A percentile compares a stretch with the other conserved stretches of the same genome.
Evolutionary conservation across 371 early-diverging fungal genomes (phyloP).

Genomic region (Mucor sp.): DNA sequence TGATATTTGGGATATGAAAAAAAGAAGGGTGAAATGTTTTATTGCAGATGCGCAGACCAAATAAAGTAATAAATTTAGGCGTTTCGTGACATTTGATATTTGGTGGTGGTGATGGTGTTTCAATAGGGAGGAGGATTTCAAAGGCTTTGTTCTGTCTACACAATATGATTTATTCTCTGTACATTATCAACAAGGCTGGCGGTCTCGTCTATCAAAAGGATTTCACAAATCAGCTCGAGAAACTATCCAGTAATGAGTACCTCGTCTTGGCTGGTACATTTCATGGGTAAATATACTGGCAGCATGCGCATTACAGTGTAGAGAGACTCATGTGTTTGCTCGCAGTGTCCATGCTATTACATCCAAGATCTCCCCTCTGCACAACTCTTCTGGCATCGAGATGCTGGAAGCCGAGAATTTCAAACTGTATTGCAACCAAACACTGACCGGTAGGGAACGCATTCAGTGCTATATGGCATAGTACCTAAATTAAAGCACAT

Average conservation of each 20-base stretch:
- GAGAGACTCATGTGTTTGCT: not conserved
- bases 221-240: slow-evolving; percentile 78
- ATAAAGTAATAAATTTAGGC: not conserved
- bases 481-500: not conserved
- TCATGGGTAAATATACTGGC: slow-evolving; percentile 72
- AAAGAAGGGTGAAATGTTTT: not conserved
- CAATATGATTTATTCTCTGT: slow-evolving; percentile 86
- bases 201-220: slow-evolving; percentile 94
- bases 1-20: not conserved
- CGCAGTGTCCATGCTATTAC: slow-evolving; percentile 95
- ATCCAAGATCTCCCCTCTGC: slow-evolving; percentile 88
- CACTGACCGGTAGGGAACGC: slow-evolving; percentile 76
- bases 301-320: not conserved
- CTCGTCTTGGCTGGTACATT: slow-evolving; percentile 97
- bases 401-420: slow-evolving; percentile 91
- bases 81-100: not conserved
- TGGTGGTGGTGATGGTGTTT: not conserved
- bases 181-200: slow-evolving; percentile 97
- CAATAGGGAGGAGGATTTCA: not conserved
- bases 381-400: slow-evolving; percentile 84
- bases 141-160: not conserved
- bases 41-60: not conserved
- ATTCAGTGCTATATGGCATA: not conserved
- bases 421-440: slow-evolving; percentile 90
- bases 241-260: slow-evolving; percentile 92